Evolutionary conservation across 345 rosid genomes (phyloP), one percentile per base, ranked within the genome.

Genomic region (Bruguiera sexangula): DNA sequence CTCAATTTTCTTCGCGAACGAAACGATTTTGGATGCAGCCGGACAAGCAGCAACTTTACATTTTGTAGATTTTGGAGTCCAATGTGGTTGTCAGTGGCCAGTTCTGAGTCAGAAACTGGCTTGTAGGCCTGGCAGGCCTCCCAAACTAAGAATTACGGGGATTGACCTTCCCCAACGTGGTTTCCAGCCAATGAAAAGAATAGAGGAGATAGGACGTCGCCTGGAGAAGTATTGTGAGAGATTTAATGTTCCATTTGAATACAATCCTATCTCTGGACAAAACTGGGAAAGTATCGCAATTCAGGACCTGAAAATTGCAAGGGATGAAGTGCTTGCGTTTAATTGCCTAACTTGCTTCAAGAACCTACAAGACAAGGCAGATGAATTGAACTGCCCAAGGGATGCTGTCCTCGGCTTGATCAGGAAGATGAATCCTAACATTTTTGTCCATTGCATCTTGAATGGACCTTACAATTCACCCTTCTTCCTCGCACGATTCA

Each of bases 81-180:
- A 85, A 2, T 95, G 92, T 67, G 99, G 96, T 70, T 95, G 88
- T 69, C 98, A 92, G 11, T 95, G 98, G 98, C 99, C 99, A 7
- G 82, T 88, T 29, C 78, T 95, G 67, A 84, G 92, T 31, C 88
- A 95, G 65, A 75, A 86, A 60, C 77, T 92, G 48, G 82, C 99
- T 0, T 63, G 16, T 22, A 73, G 64, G 53, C 46, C 30, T 0
- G 79, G 84, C 58, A 94, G 98, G 2, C 86, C 96, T 21, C 97
- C 97, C 0, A 92, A 80, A 79, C 71, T 96, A 73, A 84, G 96
- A 75, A 86, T 96, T 66, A 96, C 98, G 0, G 99, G 99, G 62
- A 86, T 96, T 61, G 99, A 96, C 68, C 85, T 90, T 70, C 99
- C 99, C 6, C 98, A 87, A 75, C 90, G 88, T 11, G 99, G 99